Percentiles rank a stretch among this genome's conserved stretches.
phyloP scores from a whole-genome alignment of 257 asterid species.

The Capsicum baccatum region DNA sequence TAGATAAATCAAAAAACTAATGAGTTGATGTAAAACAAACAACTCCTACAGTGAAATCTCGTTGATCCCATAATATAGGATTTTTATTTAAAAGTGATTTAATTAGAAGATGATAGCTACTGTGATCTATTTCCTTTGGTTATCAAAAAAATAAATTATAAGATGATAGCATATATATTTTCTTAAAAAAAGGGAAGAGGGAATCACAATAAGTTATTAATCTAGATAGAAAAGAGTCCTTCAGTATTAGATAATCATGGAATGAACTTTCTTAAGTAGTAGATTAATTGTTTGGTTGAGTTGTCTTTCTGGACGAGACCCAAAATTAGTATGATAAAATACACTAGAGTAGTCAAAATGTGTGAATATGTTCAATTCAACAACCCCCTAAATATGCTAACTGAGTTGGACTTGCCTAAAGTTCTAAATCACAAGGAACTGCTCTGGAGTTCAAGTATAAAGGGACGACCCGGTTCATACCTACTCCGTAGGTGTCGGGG shows the following conservation, averaged over 20 bases:
- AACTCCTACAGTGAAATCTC: conserved; percentile 15
- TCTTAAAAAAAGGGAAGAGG: background rate
- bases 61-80: background rate
- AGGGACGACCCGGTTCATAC: no score
- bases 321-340: background rate
- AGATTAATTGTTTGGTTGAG: conserved; percentile 15
- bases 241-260: conserved; percentile 6
- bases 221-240: background rate
- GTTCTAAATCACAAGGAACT: background rate
- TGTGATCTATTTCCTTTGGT: background rate
- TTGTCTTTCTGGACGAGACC: conserved; percentile 5
- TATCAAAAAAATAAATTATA: background rate
- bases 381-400: background rate
- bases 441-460: background rate
- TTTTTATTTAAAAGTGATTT: background rate
- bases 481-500: no score
- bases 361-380: background rate
- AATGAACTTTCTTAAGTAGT: background rate
- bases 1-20: conserved; percentile 6
- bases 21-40: conserved; percentile 14
- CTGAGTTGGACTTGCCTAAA: background rate
- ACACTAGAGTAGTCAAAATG: conserved; percentile 13
- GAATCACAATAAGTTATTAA: background rate
- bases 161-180: background rate
- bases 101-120: background rate